A percentile compares a stretch with the other conserved stretches of the same genome.
phyloP scores from a whole-genome alignment of 2,329 filamentous ascomycete species.

The Ophiostoma piceae region DNA sequence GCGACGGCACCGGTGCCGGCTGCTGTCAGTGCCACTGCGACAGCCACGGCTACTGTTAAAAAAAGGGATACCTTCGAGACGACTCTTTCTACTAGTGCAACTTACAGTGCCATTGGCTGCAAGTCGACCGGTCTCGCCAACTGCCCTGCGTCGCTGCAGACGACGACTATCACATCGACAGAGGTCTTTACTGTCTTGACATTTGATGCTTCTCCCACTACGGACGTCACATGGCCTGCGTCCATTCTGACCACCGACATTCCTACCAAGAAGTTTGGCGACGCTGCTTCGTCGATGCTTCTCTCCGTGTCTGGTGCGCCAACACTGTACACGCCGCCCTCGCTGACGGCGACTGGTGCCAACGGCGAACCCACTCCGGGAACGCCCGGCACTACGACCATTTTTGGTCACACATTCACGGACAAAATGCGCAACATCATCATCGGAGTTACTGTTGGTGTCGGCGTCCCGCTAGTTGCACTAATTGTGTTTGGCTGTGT shows the following conservation, averaged over 20 bases:
- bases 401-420: constrained; percentile 20
- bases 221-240: constrained; percentile 37
- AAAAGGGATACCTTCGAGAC: constrained; percentile 27
- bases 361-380: neutral
- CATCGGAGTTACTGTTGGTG: constrained; percentile 22
- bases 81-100: constrained; percentile 39
- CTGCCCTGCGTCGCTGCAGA: constrained; percentile 49
- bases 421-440: constrained; percentile 17
- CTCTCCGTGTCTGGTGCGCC: constrained; percentile 42
- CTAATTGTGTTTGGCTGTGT: neutral
- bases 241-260: constrained; percentile 34
- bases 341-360: neutral
- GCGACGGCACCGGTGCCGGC: neutral
- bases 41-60: neutral
- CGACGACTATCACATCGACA: constrained; percentile 35
- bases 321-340: constrained; percentile 33
- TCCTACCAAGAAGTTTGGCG: constrained; percentile 33
- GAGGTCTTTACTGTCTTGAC: constrained; percentile 38
- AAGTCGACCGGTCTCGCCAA: constrained; percentile 39
- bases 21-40: neutral
- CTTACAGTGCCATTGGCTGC: constrained; percentile 44
- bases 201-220: neutral
- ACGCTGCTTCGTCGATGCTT: neutral
- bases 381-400: neutral
- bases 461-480: constrained; percentile 20